phyloP scores from a whole-genome alignment of 345 rosid genomes.

The Syzygium aqueum region DNA sequence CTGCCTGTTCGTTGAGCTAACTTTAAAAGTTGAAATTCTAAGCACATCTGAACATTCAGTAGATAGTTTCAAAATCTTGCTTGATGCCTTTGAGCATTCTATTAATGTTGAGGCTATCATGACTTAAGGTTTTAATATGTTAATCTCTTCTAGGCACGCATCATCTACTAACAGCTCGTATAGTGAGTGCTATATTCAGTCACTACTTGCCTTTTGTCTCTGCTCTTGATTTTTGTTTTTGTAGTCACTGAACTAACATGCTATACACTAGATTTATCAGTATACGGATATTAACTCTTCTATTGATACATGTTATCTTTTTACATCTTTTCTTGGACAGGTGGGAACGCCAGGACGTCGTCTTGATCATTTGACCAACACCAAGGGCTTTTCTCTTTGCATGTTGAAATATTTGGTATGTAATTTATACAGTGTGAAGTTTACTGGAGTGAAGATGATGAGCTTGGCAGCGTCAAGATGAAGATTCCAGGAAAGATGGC shows the following conservation, averaged over 20 bases:
- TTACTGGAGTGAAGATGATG: no score
- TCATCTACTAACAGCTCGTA: neutral
- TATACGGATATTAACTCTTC: neutral
- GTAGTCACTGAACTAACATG: neutral
- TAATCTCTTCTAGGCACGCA: neutral
- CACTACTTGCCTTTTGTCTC: neutral
- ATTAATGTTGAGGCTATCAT: neutral
- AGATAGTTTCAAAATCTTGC: neutral
- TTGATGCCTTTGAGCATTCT: neutral
- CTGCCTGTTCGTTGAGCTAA: neutral
- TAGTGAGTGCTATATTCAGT: neutral
- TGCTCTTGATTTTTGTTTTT: neutral
- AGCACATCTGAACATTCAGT: neutral
- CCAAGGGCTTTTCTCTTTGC: slow-evolving; percentile 84
- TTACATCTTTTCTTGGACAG: slow-evolving; percentile 18
- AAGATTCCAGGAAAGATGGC: no score
- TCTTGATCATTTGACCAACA: slow-evolving; percentile 74
- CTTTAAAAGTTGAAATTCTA: neutral
- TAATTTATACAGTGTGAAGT: neutral
- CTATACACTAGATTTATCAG: neutral
- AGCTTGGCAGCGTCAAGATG: no score
- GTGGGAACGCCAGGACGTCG: slow-evolving; percentile 96
- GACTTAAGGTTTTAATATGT: neutral
- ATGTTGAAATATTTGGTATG: slow-evolving; percentile 72
- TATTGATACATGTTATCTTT: neutral